These are phyloP conservation scores for Penicillium cataractarum DNA, from an alignment of 495 filamentous ascomycete genomes.

Conservation along the genomic window DNA sequence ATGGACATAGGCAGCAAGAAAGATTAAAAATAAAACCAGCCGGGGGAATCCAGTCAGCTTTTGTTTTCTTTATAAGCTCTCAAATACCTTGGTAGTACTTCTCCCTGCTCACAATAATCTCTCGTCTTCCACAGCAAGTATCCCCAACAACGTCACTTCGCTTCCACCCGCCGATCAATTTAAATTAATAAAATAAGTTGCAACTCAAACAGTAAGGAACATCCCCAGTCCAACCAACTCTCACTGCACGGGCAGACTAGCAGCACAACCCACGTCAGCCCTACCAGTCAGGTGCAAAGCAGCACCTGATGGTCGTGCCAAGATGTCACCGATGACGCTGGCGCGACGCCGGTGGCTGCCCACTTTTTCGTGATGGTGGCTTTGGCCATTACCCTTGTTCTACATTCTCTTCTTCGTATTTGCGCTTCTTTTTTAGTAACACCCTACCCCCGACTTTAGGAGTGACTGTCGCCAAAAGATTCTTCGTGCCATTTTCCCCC, in stretches of 20 bases:
- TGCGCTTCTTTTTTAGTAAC: neutral
- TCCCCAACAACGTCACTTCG: neutral
- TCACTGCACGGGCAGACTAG: neutral
- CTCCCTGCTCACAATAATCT: neutral
- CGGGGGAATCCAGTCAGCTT: neutral
- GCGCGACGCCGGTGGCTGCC: conserved; percentile 31
- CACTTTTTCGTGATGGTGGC: neutral
- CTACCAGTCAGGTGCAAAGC: conserved; percentile 1
- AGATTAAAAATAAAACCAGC: neutral
- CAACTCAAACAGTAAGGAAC: neutral
- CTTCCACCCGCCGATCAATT: neutral
- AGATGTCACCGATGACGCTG: conserved; percentile 31
- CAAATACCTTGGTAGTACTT: too few species aligned
- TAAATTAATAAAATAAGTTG: neutral
- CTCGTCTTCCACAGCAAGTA: neutral
- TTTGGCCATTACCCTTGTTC: neutral
- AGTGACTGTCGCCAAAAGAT: neutral
- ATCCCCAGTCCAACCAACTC: neutral
- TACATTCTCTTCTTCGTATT: neutral
- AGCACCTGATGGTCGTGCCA: conserved; percentile 11
- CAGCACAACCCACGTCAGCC: conserved; percentile 8
- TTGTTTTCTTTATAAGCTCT: neutral
- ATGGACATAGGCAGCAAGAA: neutral
- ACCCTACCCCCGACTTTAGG: neutral
- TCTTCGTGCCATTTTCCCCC: neutral